phyloP scores from a whole-genome alignment of 2,329 filamentous ascomycete genomes.

The Gliomastix tumulicola region DNA sequence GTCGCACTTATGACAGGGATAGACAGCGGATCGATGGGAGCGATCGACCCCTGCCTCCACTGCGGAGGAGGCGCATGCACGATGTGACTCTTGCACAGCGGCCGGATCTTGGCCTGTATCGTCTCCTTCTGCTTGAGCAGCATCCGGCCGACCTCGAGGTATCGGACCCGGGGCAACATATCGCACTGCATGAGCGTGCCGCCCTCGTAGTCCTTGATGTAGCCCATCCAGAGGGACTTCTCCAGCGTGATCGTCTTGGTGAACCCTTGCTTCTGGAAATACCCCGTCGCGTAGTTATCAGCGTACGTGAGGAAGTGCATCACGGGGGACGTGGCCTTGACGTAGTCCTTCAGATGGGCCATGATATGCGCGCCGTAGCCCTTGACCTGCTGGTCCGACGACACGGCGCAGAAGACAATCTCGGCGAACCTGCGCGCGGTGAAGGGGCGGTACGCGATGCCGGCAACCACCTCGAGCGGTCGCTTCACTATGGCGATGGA shows the following conservation, averaged over 20 bases:
- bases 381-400: slow-evolving; percentile 89
- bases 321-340: slow-evolving; percentile 83
- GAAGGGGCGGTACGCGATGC: slow-evolving; percentile 87
- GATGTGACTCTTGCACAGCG: slow-evolving; percentile 64
- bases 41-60: slow-evolving; percentile 55
- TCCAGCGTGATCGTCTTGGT: slow-evolving; percentile 90
- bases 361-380: slow-evolving; percentile 91
- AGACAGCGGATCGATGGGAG: slow-evolving; percentile 59
- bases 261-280: slow-evolving; percentile 94
- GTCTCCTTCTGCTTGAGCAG: slow-evolving; percentile 87
- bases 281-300: slow-evolving; percentile 94
- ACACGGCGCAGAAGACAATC: slow-evolving; percentile 92
- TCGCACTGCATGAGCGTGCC: slow-evolving; percentile 95
- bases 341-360: slow-evolving; percentile 90
- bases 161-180: slow-evolving; percentile 84
- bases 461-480: slow-evolving; percentile 78
- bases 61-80: slow-evolving; percentile 59
- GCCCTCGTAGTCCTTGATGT: slow-evolving; percentile 94
- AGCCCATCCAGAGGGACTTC: slow-evolving; percentile 88
- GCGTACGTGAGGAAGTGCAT: slow-evolving; percentile 96
- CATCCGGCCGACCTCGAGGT: slow-evolving; percentile 81
- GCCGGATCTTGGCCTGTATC: slow-evolving; percentile 81
- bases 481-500: slow-evolving; percentile 92
- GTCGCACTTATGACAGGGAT: slow-evolving; percentile 78
- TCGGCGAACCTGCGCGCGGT: slow-evolving; percentile 81